Conservation (phyloP, 345 rosid genomes). For the Salix brachista region DNA sequence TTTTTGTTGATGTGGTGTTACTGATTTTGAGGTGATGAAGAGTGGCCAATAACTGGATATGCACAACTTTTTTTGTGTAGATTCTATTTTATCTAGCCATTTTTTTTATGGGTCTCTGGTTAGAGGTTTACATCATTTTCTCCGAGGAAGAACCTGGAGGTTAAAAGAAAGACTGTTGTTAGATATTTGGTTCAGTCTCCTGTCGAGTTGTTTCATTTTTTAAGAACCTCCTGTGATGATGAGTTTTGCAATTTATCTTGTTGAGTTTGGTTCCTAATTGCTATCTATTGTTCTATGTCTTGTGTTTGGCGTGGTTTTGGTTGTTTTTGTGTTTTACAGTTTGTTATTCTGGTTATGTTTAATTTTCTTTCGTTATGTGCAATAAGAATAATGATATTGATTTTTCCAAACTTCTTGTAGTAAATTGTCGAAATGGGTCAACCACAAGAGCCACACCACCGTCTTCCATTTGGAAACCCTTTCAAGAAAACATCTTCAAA, state of each 20-base stretch:
- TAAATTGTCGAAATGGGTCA: slow-evolving; percentile 55
- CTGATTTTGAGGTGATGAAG: background rate
- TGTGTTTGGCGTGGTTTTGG: background rate
- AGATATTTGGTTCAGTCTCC: background rate
- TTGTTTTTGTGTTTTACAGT: background rate
- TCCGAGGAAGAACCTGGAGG: background rate
- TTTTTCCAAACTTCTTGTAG: slow-evolving; percentile 23
- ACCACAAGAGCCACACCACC: slow-evolving; percentile 70
- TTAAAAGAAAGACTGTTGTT: background rate
- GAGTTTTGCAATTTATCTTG: background rate
- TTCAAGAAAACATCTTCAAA: slow-evolving; percentile 72
- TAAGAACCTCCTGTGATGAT: background rate
- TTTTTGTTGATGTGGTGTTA: background rate
- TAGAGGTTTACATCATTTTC: background rate
- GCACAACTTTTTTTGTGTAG: background rate
- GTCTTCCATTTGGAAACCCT: slow-evolving; percentile 81
- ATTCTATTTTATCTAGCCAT: background rate
- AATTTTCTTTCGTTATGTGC: background rate
- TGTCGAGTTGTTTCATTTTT: background rate
- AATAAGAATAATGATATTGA: background rate
- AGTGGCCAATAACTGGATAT: background rate
- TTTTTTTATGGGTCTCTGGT: background rate
- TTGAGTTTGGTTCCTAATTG: background rate
- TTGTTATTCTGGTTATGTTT: too few relatives aligned
- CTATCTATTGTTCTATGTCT: background rate